Evolutionary conservation across 2,329 filamentous ascomycete genomes (phyloP), one percentile per base, ranked within the genome.

Genomic region (Ramichloridium luteum): DNA sequence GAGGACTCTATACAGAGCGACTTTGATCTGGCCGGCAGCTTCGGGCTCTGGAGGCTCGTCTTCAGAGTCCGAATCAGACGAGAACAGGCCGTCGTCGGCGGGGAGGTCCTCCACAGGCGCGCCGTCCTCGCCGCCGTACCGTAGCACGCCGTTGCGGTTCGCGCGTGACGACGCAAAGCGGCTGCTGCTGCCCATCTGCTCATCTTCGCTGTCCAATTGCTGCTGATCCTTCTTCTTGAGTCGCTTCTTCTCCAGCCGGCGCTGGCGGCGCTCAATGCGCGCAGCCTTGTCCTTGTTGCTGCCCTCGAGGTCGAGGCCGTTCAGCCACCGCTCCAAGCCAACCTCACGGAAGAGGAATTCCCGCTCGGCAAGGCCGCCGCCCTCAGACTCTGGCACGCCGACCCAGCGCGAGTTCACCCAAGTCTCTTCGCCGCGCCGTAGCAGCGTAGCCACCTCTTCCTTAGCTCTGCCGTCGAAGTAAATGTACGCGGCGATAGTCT

Each of bases 341-440:
- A 98, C 90, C 57, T 98, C 90, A 35, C 88, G 81, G 61, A 98
- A 98, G 43, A 98, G 64, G 47, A 98, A 98, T 55, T 98, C 90
- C 43, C 90, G 76, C 64, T 98, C 90, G 16, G 90, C 90, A 27
- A 98, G 72, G 25, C 90, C 90, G 30, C 90, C 90, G 17, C 88
- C 88, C 59, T 96, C 88, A 14, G 79, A 74, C 16, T 86, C 78
- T 3, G 88, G 84, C 5, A 98, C 76, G 53, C 92, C 88, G 30
- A 98, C 90, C 90, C 90, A 98, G 48, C 90, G 72, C 34, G 85
- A 94, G 53, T 96, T 98, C 14, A 98, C 92, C 90, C 90, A 98
- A 2, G 90, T 98, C 61, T 98, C 90, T 55, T 96, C 90, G 14
- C 90, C 88, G 9, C 86, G 80, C 34, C 90, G 72, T 31, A 98